Evolutionary conservation across 129 eudicot genomes (phyloP), one percentile per base, ranked within the genome.

Genomic region (Kitagawia praeruptora): DNA sequence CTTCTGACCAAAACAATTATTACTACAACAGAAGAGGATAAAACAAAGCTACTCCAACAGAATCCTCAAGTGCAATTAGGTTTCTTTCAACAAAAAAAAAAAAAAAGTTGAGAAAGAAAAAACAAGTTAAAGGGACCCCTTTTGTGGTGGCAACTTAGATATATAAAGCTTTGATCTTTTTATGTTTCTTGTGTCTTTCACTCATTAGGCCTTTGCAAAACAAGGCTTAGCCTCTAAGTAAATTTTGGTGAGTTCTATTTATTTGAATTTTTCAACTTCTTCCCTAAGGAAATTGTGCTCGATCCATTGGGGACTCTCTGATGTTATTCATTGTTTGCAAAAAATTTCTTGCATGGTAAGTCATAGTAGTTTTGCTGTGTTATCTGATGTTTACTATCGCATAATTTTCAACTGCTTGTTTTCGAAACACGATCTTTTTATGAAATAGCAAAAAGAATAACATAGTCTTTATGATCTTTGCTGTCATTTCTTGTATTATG

Each of bases 281-380:
- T 45, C 45, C 27, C n/a, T 8, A 23, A 8, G 23, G 16, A 12
- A 78, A 6, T 25, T 41, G 79, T 39, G 27, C 41, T 71, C n/a
- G n/a, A n/a, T n/a, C 31, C 3, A 3, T 8, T 19, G 4, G 28
- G 3, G 42, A 16, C n/a, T n/a, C 44, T 8, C 76, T 15, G 27
- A 69, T 81, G 74, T 53, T 78, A 46, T 69, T 75, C 80, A n/a
- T 66, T 28, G 31, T 15, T 74, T 46, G 69, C 78, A 42, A 90
- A 67, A 37, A 37, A 78, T 44, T 73, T 12, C 71, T 83, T 92
- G 91, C 94, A 94, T 95, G 99, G 96, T 86, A 64, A 89, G 87
- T 27, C 81, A 85, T 39, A 70, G 67, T 58, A 23, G 67, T 23
- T 58, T 8, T 56, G 64, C 64, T 21, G 64, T 56, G 64, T 56